Conservation (phyloP, 148 eudicot species). For the Bassia scoparia region DNA sequence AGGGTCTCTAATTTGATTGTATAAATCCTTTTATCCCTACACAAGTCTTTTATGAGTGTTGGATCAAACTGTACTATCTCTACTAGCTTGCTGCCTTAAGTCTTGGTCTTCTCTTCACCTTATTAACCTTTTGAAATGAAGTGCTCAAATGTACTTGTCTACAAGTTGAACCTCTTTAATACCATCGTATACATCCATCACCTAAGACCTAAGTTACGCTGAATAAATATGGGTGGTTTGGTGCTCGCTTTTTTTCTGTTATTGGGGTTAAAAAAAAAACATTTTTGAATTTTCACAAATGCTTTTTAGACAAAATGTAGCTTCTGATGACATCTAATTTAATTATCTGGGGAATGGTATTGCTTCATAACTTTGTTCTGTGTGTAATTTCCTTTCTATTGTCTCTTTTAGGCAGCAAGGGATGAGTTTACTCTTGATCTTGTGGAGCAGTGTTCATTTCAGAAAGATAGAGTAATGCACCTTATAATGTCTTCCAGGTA, state of each 20-base stretch:
- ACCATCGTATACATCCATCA: neutral
- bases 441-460: slow-evolving; percentile 98
- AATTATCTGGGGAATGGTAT: neutral
- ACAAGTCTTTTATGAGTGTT: neutral
- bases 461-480: slow-evolving; percentile 94
- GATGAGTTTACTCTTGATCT: slow-evolving; percentile 99
- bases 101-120: no score
- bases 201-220: slow-evolving; percentile 2
- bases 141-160: neutral
- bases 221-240: neutral
- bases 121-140: neutral
- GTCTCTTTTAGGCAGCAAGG: slow-evolving; percentile 67
- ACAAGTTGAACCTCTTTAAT: neutral
- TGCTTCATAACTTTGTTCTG: neutral
- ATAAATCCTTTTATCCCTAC: neutral
- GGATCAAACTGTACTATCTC: neutral
- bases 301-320: neutral
- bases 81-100: neutral
- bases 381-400: neutral
- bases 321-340: neutral
- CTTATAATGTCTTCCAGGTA: slow-evolving; percentile 86
- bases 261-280: neutral
- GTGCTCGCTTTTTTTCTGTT: neutral
- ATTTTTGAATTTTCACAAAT: neutral
- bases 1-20: neutral